Evolutionary conservation across 495 filamentous ascomycete genomes (phyloP).

Genomic region (Lindgomyces ingoldianus): DNA sequence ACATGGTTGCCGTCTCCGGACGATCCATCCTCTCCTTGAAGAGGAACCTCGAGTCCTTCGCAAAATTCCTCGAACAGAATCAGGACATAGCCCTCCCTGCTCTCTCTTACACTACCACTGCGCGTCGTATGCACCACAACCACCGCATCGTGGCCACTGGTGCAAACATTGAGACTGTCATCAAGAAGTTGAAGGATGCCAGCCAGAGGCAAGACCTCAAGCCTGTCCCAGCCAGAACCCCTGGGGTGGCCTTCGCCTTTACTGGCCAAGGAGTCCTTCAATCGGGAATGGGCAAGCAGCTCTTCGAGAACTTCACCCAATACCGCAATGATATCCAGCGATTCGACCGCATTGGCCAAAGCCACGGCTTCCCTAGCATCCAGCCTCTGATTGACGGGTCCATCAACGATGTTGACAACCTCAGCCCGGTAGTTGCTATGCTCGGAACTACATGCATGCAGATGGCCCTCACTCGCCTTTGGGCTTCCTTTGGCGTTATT

Average conservation of each 20-base stretch:
- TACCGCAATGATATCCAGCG: conserved; percentile 41
- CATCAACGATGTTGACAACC: conserved; percentile 22
- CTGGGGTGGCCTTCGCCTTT: conserved; percentile 29
- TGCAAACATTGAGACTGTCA: conserved; percentile 43
- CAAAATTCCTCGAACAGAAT: conserved; percentile 44
- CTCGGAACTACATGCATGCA: conserved; percentile 43
- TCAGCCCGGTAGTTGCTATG: conserved; percentile 40
- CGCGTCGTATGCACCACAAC: conserved; percentile 32
- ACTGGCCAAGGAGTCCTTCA: conserved; percentile 26
- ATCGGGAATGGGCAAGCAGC: conserved; percentile 34
- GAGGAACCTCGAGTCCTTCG: conserved; percentile 44
- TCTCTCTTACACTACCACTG: conserved; percentile 48
- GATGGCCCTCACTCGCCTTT: conserved; percentile 46
- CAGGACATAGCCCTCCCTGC: conserved; percentile 41
- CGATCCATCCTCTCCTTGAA: conserved; percentile 45
- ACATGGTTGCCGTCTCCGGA: conserved; percentile 44
- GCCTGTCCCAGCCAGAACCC: conserved; percentile 38
- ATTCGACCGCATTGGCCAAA: conserved; percentile 40
- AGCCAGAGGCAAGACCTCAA: conserved; percentile 28
- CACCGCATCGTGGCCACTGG: conserved; percentile 20
- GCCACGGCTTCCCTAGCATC: conserved; percentile 46
- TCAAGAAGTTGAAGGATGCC: conserved; percentile 8
- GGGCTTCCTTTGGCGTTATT: conserved; percentile 43
- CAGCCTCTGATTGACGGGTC: conserved; percentile 38
- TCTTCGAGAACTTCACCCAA: conserved; percentile 44